Conservation (phyloP, 352 stramenopile species). For the Globisporangium abappressorium region DNA sequence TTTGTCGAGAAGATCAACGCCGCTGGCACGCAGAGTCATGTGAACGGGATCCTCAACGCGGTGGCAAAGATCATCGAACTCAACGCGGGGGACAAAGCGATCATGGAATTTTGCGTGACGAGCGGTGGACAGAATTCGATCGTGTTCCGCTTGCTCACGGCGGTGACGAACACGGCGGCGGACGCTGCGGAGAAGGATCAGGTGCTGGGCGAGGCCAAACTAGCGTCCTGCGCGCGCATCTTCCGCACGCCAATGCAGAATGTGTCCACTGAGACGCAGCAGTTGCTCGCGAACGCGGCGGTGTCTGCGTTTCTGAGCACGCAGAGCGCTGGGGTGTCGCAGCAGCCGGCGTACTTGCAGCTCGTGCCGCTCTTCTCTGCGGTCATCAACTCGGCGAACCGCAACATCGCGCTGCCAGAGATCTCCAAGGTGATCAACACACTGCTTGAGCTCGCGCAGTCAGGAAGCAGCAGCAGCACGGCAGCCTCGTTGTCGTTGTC, state of each 20-base stretch:
- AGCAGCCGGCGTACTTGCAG: constrained; percentile 45
- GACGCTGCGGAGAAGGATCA: constrained; percentile 27
- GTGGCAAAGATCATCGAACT: constrained; percentile 81
- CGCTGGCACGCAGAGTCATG: constrained; percentile 29
- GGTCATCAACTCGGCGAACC: constrained; percentile 75
- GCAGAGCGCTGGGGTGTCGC: constrained; percentile 22
- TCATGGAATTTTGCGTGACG: constrained; percentile 81
- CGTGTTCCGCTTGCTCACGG: constrained; percentile 61
- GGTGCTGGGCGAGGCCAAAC: constrained; percentile 37
- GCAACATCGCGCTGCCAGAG: constrained; percentile 51
- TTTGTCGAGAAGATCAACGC: constrained; percentile 37
- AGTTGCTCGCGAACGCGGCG: constrained; percentile 54
- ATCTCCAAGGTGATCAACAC: constrained; percentile 71
- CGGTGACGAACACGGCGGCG: constrained; percentile 56
- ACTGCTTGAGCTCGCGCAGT: constrained; percentile 74
- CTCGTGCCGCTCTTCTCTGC: constrained; percentile 74
- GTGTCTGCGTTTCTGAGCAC: constrained; percentile 60
- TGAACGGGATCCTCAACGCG: constrained; percentile 56
- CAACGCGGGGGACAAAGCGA: constrained; percentile 62
- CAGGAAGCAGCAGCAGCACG: constrained; percentile 16
- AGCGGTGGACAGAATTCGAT: constrained; percentile 29
- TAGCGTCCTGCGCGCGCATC: constrained; percentile 56
- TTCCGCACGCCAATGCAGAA: constrained; percentile 80
- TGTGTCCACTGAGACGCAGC: constrained; percentile 55
- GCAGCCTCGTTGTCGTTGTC: constrained; percentile 11